phyloP scores from a whole-genome alignment of 257 asterid genomes.

The Gentiana straminea region DNA sequence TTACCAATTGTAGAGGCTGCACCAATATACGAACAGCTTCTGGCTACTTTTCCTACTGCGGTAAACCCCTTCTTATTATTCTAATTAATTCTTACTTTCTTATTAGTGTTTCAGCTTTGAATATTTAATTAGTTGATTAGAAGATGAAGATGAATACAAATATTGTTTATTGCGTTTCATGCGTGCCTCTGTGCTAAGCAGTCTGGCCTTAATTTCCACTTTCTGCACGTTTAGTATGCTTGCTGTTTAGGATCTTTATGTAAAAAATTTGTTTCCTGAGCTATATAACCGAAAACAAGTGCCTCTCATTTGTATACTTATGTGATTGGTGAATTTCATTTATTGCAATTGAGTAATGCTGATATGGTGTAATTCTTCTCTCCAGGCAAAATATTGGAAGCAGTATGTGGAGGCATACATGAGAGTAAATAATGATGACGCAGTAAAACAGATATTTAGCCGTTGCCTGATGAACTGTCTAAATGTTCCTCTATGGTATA shows the following conservation, averaged over 20 bases:
- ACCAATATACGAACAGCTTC: conserved; percentile 75
- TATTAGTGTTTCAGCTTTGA: neutral
- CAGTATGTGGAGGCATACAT: conserved; percentile 90
- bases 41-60: conserved; percentile 77
- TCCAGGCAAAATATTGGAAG: conserved; percentile 90
- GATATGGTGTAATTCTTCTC: conserved; percentile 6
- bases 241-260: too few relatives aligned
- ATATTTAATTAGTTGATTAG: neutral
- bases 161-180: neutral
- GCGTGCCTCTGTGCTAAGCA: too few relatives aligned
- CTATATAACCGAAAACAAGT: too few relatives aligned
- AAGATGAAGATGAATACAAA: too few relatives aligned
- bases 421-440: conserved; percentile 86
- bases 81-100: neutral
- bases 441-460: conserved; percentile 74
- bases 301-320: too few relatives aligned
- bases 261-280: too few relatives aligned
- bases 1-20: conserved; percentile 64
- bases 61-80: conserved; percentile 23
- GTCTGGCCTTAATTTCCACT: too few relatives aligned
- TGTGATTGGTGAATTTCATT: too few relatives aligned
- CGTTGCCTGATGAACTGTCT: conserved; percentile 87
- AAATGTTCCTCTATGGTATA: conserved; percentile 89
- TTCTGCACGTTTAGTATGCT: too few relatives aligned
- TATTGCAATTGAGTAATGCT: conserved; percentile 7